phyloP scores from a whole-genome alignment of 2,329 filamentous ascomycete genomes.

The Penicillium glabrum region DNA sequence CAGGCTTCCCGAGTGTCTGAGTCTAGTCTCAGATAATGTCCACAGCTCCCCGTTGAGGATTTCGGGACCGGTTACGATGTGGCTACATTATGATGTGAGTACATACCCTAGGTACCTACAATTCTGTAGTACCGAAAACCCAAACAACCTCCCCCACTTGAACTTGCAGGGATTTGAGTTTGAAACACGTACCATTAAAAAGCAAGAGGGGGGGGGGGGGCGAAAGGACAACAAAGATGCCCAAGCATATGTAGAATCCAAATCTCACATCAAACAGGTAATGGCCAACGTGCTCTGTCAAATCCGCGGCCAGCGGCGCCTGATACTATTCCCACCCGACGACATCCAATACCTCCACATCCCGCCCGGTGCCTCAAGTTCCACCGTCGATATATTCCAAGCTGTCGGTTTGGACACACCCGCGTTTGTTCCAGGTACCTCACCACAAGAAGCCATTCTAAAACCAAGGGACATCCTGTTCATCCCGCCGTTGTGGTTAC shows the following conservation, averaged over 20 bases:
- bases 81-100: constrained; percentile 80
- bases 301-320: constrained; percentile 68
- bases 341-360: constrained; percentile 71
- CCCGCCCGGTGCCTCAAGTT: constrained; percentile 75
- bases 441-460: constrained; percentile 67
- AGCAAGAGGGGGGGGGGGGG: not conserved
- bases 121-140: too few species aligned
- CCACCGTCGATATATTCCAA: constrained; percentile 69
- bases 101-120: not conserved
- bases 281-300: constrained; percentile 88
- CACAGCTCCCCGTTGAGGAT: constrained; percentile 81
- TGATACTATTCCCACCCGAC: constrained; percentile 75
- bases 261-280: constrained; percentile 51
- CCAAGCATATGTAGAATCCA: not conserved
- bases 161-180: not conserved
- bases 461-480: constrained; percentile 74
- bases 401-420: constrained; percentile 40
- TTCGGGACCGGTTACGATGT: constrained; percentile 79
- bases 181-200: not conserved
- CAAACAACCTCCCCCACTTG: not conserved
- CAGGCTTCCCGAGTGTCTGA: constrained; percentile 61
- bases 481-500: constrained; percentile 80
- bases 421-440: constrained; percentile 61
- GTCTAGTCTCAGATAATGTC: constrained; percentile 58
- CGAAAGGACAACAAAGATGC: not conserved